These are phyloP conservation scores for Candida krabiensis DNA, from an alignment of 805 yeast genomes.

Conservation along the genomic window DNA sequence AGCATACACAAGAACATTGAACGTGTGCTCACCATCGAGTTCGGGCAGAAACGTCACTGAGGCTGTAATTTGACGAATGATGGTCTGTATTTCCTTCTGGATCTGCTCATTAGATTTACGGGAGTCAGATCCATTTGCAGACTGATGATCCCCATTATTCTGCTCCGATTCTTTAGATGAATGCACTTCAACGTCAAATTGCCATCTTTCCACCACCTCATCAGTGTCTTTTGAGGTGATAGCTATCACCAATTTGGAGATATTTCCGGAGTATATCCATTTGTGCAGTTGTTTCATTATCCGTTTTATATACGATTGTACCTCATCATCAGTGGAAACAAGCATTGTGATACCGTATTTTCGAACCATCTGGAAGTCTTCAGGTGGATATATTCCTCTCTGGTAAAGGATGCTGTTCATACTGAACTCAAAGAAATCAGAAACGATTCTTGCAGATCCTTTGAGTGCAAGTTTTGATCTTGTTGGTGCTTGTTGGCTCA, in stretches of 20 bases:
- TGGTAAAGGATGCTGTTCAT: slow-evolving; percentile 83
- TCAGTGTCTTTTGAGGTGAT: slow-evolving; percentile 67
- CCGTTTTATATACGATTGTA: slow-evolving; percentile 62
- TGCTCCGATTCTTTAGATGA: slow-evolving; percentile 10
- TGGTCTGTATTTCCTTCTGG: slow-evolving; percentile 77
- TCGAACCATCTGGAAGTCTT: slow-evolving; percentile 73
- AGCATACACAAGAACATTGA: slow-evolving; percentile 82
- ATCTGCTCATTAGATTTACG: slow-evolving; percentile 45
- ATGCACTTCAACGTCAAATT: slow-evolving; percentile 59
- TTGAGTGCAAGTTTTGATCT: slow-evolving; percentile 58
- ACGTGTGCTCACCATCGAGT: slow-evolving; percentile 63
- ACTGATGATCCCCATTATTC: slow-evolving; percentile 9
- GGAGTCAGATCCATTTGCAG: slow-evolving; percentile 3
- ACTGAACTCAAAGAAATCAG: slow-evolving; percentile 83
- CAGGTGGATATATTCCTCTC: slow-evolving; percentile 85
- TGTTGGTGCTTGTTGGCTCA: slow-evolving; percentile 34
- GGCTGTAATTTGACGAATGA: slow-evolving; percentile 86
- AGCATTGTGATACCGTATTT: slow-evolving; percentile 80
- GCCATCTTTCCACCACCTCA: slow-evolving; percentile 83
- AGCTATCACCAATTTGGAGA: slow-evolving; percentile 68
- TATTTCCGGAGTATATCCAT: slow-evolving; percentile 73
- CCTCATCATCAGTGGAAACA: slow-evolving; percentile 72
- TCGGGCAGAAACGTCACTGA: slow-evolving; percentile 84
- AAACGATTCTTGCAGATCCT: slow-evolving; percentile 76
- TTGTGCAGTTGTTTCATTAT: slow-evolving; percentile 68